phyloP scores from a whole-genome alignment of 495 filamentous ascomycete genomes.

The Penicillium riverlandense region DNA sequence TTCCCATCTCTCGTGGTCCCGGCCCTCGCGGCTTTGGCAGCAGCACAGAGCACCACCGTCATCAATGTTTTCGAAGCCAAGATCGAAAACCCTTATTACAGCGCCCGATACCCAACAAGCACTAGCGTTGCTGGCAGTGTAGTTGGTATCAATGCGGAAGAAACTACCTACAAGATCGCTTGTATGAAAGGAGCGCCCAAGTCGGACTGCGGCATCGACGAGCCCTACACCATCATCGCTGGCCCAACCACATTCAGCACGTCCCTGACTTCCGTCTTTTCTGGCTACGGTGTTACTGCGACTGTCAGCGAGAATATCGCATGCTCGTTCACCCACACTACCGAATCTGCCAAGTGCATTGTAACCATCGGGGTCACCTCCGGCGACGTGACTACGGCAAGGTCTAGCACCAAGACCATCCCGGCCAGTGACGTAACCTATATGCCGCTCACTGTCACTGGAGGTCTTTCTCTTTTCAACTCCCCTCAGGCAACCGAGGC shows the following conservation, averaged over 20 bases:
- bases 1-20: too few relatives aligned
- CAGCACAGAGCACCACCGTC: too few relatives aligned
- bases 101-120: background rate
- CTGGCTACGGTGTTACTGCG: background rate
- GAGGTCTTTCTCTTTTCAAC: too few relatives aligned
- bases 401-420: too few relatives aligned
- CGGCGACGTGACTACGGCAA: too few relatives aligned
- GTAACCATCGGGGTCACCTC: too few relatives aligned
- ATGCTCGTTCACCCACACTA: slow-evolving; percentile 7
- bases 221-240: slow-evolving; percentile 19
- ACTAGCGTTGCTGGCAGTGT: slow-evolving; percentile 18
- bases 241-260: slow-evolving; percentile 10
- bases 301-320: background rate
- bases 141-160: slow-evolving; percentile 11
- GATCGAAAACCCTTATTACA: too few relatives aligned
- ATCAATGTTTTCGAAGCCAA: too few relatives aligned
- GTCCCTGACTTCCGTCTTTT: background rate
- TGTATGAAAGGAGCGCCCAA: slow-evolving; percentile 12
- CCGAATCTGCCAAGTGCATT: slow-evolving; percentile 2
- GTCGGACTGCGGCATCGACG: slow-evolving; percentile 9
- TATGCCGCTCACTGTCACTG: too few relatives aligned
- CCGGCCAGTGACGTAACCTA: too few relatives aligned
- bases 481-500: too few relatives aligned
- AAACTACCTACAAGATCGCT: slow-evolving; percentile 22
- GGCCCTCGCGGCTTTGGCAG: too few relatives aligned